Evolutionary conservation across 208 protist genomes (phyloP).

Genomic region (Endotrypanum monterogeii): DNA sequence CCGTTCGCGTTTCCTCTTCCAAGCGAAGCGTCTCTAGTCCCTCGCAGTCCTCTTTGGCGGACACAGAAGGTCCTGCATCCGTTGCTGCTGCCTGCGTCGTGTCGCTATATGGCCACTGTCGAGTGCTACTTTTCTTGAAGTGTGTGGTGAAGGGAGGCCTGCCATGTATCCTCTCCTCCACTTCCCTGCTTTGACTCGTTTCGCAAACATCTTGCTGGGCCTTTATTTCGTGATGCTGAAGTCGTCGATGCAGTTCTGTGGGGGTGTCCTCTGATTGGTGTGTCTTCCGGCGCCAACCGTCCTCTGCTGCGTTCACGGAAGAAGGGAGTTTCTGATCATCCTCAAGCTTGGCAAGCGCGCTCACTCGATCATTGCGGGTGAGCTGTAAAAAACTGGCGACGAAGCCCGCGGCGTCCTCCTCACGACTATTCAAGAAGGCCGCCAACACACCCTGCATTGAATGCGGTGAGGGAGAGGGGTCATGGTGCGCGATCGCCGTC

Average conservation of each 20-base stretch:
- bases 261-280: not conserved
- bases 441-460: constrained; percentile 13
- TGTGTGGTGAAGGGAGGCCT: not conserved
- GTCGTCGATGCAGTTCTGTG: constrained; percentile 8
- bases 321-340: not conserved
- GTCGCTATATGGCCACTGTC: not conserved
- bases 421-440: constrained; percentile 28
- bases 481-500: not conserved
- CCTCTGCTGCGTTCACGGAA: not conserved
- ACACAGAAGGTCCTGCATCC: not conserved
- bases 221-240: constrained; percentile 9
- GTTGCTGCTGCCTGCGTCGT: not conserved
- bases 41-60: not conserved
- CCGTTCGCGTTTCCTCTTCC: constrained; percentile 38
- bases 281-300: not conserved
- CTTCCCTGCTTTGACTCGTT: not conserved
- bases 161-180: too few relatives aligned
- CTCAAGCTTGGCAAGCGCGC: constrained; percentile 17
- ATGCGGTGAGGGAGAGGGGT: not conserved
- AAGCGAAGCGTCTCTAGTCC: constrained; percentile 42
- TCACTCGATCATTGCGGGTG: constrained; percentile 14
- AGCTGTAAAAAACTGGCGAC: constrained; percentile 26
- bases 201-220: not conserved
- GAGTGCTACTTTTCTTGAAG: too few relatives aligned
- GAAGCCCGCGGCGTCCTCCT: constrained; percentile 31